Percentiles rank a stretch among this genome's conserved stretches.
These are phyloP conservation scores for Sugiyamaella sp. DNA, from an alignment of 1,139 yeast genomes.

Conservation along the genomic window DNA sequence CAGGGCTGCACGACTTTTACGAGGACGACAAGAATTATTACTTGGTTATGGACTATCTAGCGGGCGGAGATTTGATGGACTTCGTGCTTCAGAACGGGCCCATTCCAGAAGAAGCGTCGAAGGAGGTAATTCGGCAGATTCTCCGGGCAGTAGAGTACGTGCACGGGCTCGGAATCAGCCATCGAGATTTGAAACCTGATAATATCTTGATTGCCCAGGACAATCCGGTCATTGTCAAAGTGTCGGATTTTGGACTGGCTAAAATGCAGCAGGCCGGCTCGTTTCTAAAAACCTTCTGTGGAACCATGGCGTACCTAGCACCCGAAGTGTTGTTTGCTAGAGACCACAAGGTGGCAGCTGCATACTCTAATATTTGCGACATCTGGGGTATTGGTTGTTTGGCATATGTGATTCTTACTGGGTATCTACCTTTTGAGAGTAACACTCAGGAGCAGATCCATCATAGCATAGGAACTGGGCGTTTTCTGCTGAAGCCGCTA, in stretches of 20 bases:
- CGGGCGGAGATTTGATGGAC: conserved; percentile 98
- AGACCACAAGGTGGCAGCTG: conserved; percentile 32
- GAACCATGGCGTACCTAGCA: conserved; percentile 88
- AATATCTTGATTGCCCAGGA: conserved; percentile 88
- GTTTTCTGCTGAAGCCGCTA: conserved; percentile 79
- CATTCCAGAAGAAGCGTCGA: conserved; percentile 86
- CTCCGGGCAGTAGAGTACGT: conserved; percentile 84
- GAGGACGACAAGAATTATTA: conserved; percentile 82
- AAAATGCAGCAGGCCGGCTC: conserved; percentile 77
- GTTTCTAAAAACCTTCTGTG: conserved; percentile 85
- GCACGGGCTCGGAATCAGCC: conserved; percentile 86
- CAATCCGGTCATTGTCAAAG: conserved; percentile 85
- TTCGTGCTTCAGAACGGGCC: conserved; percentile 91
- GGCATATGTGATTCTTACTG: conserved; percentile 85
- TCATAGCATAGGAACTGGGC: conserved; percentile 72
- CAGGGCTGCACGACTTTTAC: conserved; percentile 75
- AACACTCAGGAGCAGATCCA: conserved; percentile 85
- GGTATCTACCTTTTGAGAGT: conserved; percentile 93
- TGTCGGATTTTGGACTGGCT: conserved; percentile 92
- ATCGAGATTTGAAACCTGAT: conserved; percentile 86
- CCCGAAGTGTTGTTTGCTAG: conserved; percentile 90
- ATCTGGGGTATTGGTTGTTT: conserved; percentile 97
- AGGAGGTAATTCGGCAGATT: conserved; percentile 82
- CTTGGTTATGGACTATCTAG: conserved; percentile 90
- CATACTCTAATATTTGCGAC: conserved; percentile 86